These are phyloP conservation scores for Pythium coloratum DNA, from an alignment of 352 stramenopile genomes.

Conservation along the genomic window DNA sequence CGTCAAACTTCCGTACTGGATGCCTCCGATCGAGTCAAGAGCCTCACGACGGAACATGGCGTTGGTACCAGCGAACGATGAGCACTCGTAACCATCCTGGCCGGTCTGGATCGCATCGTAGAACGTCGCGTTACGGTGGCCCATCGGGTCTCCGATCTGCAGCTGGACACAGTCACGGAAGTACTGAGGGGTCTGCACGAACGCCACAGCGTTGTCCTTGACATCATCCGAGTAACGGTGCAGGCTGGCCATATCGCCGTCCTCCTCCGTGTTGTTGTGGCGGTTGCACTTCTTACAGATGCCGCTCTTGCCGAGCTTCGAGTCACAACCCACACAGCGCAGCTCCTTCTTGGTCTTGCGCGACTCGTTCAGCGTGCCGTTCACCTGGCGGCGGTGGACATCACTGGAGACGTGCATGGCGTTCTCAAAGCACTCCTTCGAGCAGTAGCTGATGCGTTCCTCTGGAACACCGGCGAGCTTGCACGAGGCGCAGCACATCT, in stretches of 20 bases:
- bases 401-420: conserved; percentile 43
- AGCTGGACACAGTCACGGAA: conserved; percentile 45
- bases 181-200: conserved; percentile 51
- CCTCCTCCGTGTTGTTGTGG: conserved; percentile 21
- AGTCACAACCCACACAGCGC: conserved; percentile 35
- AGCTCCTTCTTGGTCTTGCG: conserved; percentile 34
- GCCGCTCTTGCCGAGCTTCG: conserved; percentile 32
- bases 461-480: conserved; percentile 45
- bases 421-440: conserved; percentile 52
- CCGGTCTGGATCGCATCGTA: conserved; percentile 49
- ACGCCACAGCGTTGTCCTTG: conserved; percentile 43
- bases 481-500: conserved; percentile 49
- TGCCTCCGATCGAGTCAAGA: conserved; percentile 48
- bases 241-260: conserved; percentile 26
- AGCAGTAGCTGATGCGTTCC: conserved; percentile 51
- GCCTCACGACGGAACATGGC: conserved; percentile 53
- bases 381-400: conserved; percentile 44
- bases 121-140: conserved; percentile 47
- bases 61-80: conserved; percentile 52
- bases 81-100: conserved; percentile 48
- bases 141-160: conserved; percentile 45
- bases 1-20: conserved; percentile 52
- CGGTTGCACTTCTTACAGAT: conserved; percentile 40
- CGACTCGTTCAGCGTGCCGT: conserved; percentile 38
- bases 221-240: conserved; percentile 43